Base-by-base conservation (phyloP, 805 yeast genomes). In the Nakazawaea peltata region DNA sequence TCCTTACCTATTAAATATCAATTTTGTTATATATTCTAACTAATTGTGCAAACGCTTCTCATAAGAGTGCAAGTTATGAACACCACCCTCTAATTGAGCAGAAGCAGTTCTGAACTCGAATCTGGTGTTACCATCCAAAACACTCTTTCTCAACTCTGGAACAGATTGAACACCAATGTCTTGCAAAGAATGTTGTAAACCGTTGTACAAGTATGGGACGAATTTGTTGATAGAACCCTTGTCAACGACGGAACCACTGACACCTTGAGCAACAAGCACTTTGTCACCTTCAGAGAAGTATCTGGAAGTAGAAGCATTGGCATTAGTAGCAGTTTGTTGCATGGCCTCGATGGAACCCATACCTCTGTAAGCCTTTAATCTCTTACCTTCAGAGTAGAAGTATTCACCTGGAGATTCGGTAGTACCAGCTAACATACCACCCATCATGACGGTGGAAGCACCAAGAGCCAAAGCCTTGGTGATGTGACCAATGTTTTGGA, bases 291-390 rank as follows among this genome's bases (percentile, higher is more conserved):
- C 98, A 41, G 96, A 86, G 66, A 92, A 92, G 74, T 92, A 92
- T 67, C 98, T 83, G 30, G 97, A 87, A 44, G 98, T 86, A 32
- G 98, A 90, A 37, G 98, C 98, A 57, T 92, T 92, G 53, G 95
- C 96, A 59, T 77, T 77, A 53, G 69, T 72, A 48, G 79, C 77
- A 44, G 97, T 85, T 57, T 72, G 74, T 74, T 88, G 90, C 97
- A 90, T 90, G 48, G 98, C 98, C 62, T 90, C 98, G 52, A 92
- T 80, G 28, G 97, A 90, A 52, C 98, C 98, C 98, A 92, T 92
- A 69, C 98, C 98, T 69, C 98, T 81, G 76, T 92, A 92, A 42
- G 86, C 65, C 76, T 92, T 92, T 63, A 92, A 77, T 68, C 98
- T 83, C 73, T 92, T 80, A 59, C 98, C 98, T 57, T 92, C 98